Evolutionary conservation across 257 asterid species (phyloP).

Genomic region (Fraxinus americana): DNA sequence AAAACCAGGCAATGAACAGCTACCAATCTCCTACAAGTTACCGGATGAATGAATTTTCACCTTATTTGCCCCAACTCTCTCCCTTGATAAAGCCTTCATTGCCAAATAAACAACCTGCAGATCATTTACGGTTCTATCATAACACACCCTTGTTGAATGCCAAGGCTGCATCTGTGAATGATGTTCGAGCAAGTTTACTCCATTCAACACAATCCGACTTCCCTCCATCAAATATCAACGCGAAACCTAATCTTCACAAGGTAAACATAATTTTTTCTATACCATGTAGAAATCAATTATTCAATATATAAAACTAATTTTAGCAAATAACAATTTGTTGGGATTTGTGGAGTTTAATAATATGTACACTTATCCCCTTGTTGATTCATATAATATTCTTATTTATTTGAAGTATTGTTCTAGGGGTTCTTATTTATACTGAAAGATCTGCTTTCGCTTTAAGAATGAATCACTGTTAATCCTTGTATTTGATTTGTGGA

Average conservation of each 20-base stretch:
- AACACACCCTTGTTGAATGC: constrained; percentile 34
- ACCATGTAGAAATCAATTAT: neutral
- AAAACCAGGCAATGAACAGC: constrained; percentile 23
- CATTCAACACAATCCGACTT: constrained; percentile 44
- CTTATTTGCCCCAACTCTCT: constrained; percentile 27
- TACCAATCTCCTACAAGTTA: constrained; percentile 28
- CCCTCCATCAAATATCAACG: constrained; percentile 24
- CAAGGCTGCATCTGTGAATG: constrained; percentile 25
- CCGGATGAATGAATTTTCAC: constrained; percentile 26
- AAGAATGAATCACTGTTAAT: neutral
- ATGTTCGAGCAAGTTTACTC: constrained; percentile 24
- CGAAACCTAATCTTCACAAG: constrained; percentile 19
- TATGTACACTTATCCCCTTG: neutral
- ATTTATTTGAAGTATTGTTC: too few species aligned
- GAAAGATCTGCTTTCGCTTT: neutral
- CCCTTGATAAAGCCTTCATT: constrained; percentile 21
- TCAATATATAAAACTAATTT: too few species aligned
- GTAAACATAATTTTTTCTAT: neutral
- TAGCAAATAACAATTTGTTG: too few species aligned
- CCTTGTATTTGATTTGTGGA: neutral
- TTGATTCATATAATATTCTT: too few species aligned
- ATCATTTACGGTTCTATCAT: constrained; percentile 32
- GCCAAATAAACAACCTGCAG: constrained; percentile 24
- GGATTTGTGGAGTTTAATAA: too few species aligned
- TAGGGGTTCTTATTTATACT: too few species aligned